Percentiles rank a stretch among this genome's conserved stretches.
Evolutionary conservation across 2,329 filamentous ascomycete genomes (phyloP).

Genomic region (Phaeosphaeria sp.): DNA sequence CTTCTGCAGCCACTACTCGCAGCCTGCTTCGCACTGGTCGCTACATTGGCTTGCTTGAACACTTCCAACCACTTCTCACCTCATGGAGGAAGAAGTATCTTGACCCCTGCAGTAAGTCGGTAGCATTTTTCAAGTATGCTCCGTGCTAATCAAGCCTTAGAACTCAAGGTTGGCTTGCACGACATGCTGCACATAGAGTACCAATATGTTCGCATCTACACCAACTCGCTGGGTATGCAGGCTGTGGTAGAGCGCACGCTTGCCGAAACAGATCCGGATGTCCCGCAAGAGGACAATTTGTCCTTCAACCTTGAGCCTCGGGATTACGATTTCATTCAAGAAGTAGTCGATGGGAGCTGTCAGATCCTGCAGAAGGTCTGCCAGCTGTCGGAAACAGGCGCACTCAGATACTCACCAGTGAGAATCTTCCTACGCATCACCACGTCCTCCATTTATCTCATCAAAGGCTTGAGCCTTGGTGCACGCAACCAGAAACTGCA

Average conservation of each 20-base stretch:
- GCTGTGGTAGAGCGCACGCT: constrained; percentile 63
- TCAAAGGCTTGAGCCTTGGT: constrained; percentile 59
- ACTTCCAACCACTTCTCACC: constrained; percentile 51
- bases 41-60: constrained; percentile 58
- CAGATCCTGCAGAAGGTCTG: constrained; percentile 59
- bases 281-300: constrained; percentile 47
- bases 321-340: constrained; percentile 63
- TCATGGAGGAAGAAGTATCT: constrained; percentile 51
- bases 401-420: constrained; percentile 60
- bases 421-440: constrained; percentile 62
- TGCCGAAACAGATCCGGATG: constrained; percentile 46
- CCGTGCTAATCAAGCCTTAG: constrained; percentile 19
- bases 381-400: constrained; percentile 54
- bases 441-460: constrained; percentile 62
- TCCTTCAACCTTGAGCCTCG: constrained; percentile 55
- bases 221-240: constrained; percentile 61
- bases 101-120: constrained; percentile 43
- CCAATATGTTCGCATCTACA: constrained; percentile 52
- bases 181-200: constrained; percentile 62
- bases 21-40: constrained; percentile 55
- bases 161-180: constrained; percentile 48
- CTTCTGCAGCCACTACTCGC: constrained; percentile 49
- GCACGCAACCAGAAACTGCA: constrained; percentile 57
- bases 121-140: neutral
- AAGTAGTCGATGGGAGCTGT: constrained; percentile 62